These are phyloP conservation scores for Sporothrix globosa DNA, from an alignment of 2,329 filamentous ascomycete genomes.

Conservation along the genomic window DNA sequence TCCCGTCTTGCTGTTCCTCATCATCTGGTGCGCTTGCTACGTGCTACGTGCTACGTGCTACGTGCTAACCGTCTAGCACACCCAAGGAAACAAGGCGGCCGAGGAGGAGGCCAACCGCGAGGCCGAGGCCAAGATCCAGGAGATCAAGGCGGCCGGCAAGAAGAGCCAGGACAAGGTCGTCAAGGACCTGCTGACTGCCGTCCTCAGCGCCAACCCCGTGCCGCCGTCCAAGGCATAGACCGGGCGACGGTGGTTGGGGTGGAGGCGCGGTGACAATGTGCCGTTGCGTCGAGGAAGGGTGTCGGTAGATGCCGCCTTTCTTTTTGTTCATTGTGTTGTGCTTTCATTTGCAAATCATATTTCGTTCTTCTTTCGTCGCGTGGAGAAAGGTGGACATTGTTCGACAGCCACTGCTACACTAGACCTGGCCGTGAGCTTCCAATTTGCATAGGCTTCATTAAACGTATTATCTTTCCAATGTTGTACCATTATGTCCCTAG, in stretches of 20 bases:
- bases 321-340: neutral
- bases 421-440: neutral
- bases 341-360: neutral
- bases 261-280: neutral
- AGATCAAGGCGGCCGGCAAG: constrained; percentile 79
- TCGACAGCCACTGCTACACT: neutral
- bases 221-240: constrained; percentile 43
- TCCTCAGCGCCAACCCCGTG: constrained; percentile 79
- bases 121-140: constrained; percentile 76
- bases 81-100: constrained; percentile 80
- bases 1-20: too few species aligned
- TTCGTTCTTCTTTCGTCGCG: neutral
- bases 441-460: constrained; percentile 17
- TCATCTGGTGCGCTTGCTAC: too few species aligned
- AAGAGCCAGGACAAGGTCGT: constrained; percentile 80
- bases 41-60: constrained; percentile 39
- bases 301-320: neutral
- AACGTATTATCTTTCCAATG: neutral
- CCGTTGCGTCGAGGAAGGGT: neutral
- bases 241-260: neutral
- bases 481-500: neutral
- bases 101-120: constrained; percentile 80
- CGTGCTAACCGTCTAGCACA: constrained; percentile 65
- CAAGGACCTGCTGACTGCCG: constrained; percentile 79
- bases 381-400: neutral